Evolutionary conservation across 1,284 basidiomycete species (phyloP).

Genomic region (Mycena citricolor): DNA sequence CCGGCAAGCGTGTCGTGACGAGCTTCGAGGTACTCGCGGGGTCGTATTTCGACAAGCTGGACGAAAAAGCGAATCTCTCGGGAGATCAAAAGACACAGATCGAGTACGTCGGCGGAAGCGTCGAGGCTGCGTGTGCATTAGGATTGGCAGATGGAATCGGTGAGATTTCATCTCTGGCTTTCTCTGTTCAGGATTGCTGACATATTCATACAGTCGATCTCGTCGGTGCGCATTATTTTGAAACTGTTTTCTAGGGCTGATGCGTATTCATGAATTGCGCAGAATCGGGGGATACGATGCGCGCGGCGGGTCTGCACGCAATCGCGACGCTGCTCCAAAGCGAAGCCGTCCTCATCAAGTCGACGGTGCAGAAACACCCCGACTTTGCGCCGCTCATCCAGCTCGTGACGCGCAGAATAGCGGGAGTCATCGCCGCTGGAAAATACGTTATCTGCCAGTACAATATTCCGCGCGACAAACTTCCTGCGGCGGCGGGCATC

Average conservation of each 20-base stretch:
- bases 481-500: constrained; percentile 66
- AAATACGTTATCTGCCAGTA: constrained; percentile 92
- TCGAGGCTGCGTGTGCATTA: constrained; percentile 96
- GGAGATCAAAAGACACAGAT: constrained; percentile 71
- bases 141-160: constrained; percentile 97
- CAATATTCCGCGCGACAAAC: constrained; percentile 73
- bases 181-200: constrained; percentile 11
- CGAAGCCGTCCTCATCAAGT: constrained; percentile 94
- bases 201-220: constrained; percentile 72
- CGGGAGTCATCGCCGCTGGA: constrained; percentile 88
- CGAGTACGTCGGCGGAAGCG: constrained; percentile 96
- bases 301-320: constrained; percentile 92
- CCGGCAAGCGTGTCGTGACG: constrained; percentile 92
- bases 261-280: constrained; percentile 11
- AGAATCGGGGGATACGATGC: constrained; percentile 99
- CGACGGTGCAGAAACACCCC: constrained; percentile 66
- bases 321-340: constrained; percentile 88
- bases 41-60: constrained; percentile 77
- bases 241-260: background rate
- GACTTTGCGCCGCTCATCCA: constrained; percentile 72
- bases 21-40: constrained; percentile 88
- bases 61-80: constrained; percentile 53
- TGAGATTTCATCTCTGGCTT: constrained; percentile 32
- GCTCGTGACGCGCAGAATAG: constrained; percentile 85
- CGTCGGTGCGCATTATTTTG: constrained; percentile 63